A percentile compares a stretch with the other conserved stretches of the same genome.
These are phyloP conservation scores for Pyrenophora graminea DNA, from an alignment of 2,329 filamentous ascomycete genomes.

Conservation along the genomic window DNA sequence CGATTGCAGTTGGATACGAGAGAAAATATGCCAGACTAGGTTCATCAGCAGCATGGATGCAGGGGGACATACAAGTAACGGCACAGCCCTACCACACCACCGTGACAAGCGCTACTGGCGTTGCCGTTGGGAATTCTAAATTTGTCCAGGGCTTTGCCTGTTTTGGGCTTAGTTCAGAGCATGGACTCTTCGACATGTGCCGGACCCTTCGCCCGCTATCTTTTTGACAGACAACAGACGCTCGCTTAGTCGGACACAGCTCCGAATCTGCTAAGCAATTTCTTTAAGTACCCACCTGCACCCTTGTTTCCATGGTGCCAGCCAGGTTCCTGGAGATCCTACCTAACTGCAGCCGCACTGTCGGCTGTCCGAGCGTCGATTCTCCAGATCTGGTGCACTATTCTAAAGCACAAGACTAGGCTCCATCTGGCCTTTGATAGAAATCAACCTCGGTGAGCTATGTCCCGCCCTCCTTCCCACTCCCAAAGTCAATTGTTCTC, in stretches of 20 bases:
- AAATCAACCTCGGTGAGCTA: conserved; percentile 6
- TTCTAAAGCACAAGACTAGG: conserved; percentile 1
- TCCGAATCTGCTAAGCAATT: conserved; percentile 7
- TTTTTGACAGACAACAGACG: conserved; percentile 8
- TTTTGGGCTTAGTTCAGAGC: conserved; percentile 6
- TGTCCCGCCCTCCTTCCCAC: conserved; percentile 4
- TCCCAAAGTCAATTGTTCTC: conserved; percentile 16
- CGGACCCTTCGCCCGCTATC: conserved; percentile 12
- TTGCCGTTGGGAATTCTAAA: conserved; percentile 15
- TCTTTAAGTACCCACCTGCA: not conserved
- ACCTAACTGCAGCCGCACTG: not conserved
- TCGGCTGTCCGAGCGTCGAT: not conserved
- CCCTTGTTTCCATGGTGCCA: not conserved
- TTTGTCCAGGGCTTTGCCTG: conserved; percentile 1
- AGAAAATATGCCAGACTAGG: conserved; percentile 23
- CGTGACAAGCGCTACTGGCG: conserved; percentile 20
- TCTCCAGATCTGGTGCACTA: not conserved
- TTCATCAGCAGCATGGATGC: conserved; percentile 21
- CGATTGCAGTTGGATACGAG: conserved; percentile 39
- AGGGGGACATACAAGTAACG: conserved; percentile 11
- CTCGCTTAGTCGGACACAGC: conserved; percentile 13
- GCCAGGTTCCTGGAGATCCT: conserved; percentile 17
- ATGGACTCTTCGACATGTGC: not conserved
- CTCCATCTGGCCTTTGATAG: conserved; percentile 24
- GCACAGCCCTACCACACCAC: conserved; percentile 29